Base-by-base conservation (phyloP, 2,329 filamentous ascomycete genomes). In the Xylaria sp. region DNA sequence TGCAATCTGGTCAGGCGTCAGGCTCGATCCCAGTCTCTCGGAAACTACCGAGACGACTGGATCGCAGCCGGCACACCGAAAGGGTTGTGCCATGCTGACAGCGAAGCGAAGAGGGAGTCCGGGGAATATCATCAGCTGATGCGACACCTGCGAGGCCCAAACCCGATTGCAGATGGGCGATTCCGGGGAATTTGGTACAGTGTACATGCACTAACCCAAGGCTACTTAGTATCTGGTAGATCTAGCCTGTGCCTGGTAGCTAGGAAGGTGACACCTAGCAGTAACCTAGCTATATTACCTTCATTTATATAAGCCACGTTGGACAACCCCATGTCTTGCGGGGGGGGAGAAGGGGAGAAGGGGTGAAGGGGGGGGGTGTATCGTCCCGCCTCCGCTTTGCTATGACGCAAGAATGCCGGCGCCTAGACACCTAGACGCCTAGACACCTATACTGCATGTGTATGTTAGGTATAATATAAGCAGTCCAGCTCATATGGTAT, bases 1-100 rank as follows among this genome's bases (percentile, higher is more conserved):
- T 51, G 38, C 15, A 21, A 51, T 46, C 15, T 46, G 15, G 51
- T 62, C 44, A 17, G 60, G 60, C 54, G 33, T 56, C 58, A 55
- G 62, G 40, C 54, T 40, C 25, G 38, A 29, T 15, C 21, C 17
- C 35, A 21, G 40, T 21, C n/a, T 33, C 40, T 54, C 53, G 56
- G 47, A 48, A 55, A 40, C 31, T 47, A 35, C 49, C 48, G 49
- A 63, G 44, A 5, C 19, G 61, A 31, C 38, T 51, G n/a, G 31
- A 51, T 51, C n/a, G 43, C 38, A 29, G 52, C 29, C n/a, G n/a
- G n/a, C n/a, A 58, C 5, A 29, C 1, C 21, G 15, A 13, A 10
- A 31, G 37, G 31, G 17, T 38, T 54, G 41, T 27, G 21, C n/a
- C 48, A 37, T 52, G 47, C 23, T 46, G 43, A 57, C 27, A 40